These are phyloP conservation scores for Peribolospora baueri DNA, from an alignment of 768 basidiomycete species.

Conservation along the genomic window DNA sequence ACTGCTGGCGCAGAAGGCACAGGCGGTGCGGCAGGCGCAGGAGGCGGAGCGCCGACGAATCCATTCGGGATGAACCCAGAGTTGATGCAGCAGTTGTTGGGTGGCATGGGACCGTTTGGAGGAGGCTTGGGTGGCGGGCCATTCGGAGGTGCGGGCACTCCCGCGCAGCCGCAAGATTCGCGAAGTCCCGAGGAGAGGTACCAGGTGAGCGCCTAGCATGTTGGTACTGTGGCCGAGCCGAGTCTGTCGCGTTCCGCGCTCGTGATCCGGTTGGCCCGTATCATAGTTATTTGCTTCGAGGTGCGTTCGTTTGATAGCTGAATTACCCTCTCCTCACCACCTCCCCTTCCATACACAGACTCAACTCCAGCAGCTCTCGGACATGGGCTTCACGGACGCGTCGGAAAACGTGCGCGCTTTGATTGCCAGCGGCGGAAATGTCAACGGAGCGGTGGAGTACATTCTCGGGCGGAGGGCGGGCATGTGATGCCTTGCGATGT, in stretches of 20 bases:
- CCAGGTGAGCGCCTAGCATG: slow-evolving; percentile 27
- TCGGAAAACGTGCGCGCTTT: slow-evolving; percentile 72
- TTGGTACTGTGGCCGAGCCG: neutral
- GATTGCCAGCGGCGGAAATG: slow-evolving; percentile 75
- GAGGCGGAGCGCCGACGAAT: neutral
- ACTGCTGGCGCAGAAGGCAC: neutral
- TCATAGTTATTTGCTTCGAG: neutral
- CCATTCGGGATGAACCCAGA: slow-evolving; percentile 13
- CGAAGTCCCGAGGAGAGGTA: slow-evolving; percentile 76
- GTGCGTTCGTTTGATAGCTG: neutral
- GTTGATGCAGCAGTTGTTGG: slow-evolving; percentile 25
- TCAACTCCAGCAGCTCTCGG: slow-evolving; percentile 44
- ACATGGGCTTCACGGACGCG: slow-evolving; percentile 84
- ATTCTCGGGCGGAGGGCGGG: slow-evolving; percentile 34
- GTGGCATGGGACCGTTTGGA: slow-evolving; percentile 3
- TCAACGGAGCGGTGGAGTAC: slow-evolving; percentile 76
- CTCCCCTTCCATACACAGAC: slow-evolving; percentile 20
- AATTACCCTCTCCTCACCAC: neutral
- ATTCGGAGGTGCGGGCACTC: slow-evolving; percentile 21
- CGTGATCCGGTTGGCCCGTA: too few relatives aligned
- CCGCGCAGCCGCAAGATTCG: slow-evolving; percentile 33
- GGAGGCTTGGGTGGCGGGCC: slow-evolving; percentile 14
- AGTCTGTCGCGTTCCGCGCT: too few relatives aligned
- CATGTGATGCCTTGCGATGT: too few relatives aligned
- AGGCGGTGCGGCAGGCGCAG: neutral